Evolutionary conservation across 306 rosid species (phyloP).

Genomic region (Dryas alaskensis): DNA sequence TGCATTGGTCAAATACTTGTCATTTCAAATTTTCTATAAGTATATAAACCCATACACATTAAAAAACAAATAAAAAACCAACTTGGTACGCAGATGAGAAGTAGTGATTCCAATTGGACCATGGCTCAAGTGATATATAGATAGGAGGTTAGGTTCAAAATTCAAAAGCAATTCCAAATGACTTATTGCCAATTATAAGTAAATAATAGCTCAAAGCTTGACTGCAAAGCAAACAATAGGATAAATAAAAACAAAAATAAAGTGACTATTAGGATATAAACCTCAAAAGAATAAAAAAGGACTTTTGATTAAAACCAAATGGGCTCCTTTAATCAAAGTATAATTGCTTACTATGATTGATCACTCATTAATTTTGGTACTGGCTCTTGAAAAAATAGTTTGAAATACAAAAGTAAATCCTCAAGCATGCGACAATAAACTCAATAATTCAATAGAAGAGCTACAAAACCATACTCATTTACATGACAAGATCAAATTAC

Average conservation of each 20-base stretch:
- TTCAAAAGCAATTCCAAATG: background rate
- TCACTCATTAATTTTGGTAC: background rate
- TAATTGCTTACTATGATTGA: background rate
- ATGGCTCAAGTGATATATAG: background rate
- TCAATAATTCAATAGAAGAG: background rate
- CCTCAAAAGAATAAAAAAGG: background rate
- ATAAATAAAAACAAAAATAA: background rate
- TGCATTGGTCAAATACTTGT: too few species aligned
- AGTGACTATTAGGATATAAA: background rate
- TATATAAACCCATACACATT: too few species aligned
- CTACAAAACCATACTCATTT: background rate
- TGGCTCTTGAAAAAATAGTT: background rate
- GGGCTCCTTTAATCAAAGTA: background rate
- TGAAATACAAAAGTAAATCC: background rate
- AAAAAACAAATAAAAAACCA: too few species aligned
- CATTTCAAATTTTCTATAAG: too few species aligned
- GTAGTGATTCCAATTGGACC: conserved; percentile 1
- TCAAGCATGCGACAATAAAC: background rate
- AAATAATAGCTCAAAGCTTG: background rate
- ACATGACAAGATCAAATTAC: conserved; percentile 5
- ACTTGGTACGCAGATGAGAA: background rate
- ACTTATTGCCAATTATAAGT: background rate
- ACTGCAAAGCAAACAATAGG: conserved; percentile 2
- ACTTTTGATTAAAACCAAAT: background rate
- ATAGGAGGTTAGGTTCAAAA: background rate